Evolutionary conservation across 441 rosid species (phyloP).

Genomic region (Croton laevigatus): DNA sequence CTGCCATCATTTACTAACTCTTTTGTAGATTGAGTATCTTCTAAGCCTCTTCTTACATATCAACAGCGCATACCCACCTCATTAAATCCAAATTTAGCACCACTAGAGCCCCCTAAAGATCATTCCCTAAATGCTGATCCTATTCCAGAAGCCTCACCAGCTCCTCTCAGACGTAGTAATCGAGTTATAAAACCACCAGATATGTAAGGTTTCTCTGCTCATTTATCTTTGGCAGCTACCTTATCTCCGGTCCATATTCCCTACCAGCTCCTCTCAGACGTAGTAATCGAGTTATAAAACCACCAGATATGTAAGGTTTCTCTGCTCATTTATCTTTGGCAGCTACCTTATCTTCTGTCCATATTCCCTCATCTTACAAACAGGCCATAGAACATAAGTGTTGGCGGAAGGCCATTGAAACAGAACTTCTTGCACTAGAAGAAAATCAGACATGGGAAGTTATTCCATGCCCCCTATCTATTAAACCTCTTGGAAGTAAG

Average conservation of each 20-base stretch:
- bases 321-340: neutral
- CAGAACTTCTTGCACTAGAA: neutral
- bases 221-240: too few relatives aligned
- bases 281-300: too few relatives aligned
- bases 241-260: too few relatives aligned
- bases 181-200: too few relatives aligned
- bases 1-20: neutral
- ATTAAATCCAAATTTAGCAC: neutral
- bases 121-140: neutral
- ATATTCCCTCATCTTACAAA: neutral
- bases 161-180: neutral
- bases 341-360: neutral
- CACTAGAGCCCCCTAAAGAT: neutral
- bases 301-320: neutral
- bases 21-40: neutral
- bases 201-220: too few relatives aligned
- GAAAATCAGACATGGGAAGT: neutral
- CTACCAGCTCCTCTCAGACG: too few relatives aligned
- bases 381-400: neutral
- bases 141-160: neutral
- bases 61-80: neutral
- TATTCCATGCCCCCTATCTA: neutral
- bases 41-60: neutral
- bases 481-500: neutral
- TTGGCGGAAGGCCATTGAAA: neutral